Evolutionary conservation across 2,329 filamentous ascomycete species (phyloP).

Genomic region (Calonectria crousiana): DNA sequence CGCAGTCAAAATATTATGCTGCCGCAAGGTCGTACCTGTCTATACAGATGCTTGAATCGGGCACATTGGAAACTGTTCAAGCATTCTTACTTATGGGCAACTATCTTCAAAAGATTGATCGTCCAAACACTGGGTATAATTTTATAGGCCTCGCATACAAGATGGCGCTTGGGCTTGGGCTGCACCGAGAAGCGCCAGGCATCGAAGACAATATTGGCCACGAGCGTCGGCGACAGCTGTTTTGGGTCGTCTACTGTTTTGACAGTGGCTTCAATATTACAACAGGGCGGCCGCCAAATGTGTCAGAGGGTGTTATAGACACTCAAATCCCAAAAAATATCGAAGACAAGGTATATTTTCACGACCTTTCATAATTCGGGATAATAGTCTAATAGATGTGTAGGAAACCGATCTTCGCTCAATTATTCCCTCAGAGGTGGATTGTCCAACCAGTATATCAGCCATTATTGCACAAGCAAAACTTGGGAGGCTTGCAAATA

Average conservation of each 20-base stretch:
- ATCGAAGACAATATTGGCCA: conserved; percentile 41
- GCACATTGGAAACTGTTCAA: conserved; percentile 57
- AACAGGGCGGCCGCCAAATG: conserved; percentile 56
- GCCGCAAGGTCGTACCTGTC: conserved; percentile 48
- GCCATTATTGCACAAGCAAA: conserved; percentile 55
- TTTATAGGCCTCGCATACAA: conserved; percentile 60
- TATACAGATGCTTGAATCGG: conserved; percentile 55
- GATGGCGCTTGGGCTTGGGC: conserved; percentile 59
- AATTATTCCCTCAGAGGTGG: conserved; percentile 43
- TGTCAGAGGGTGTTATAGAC: conserved; percentile 52
- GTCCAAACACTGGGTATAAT: conserved; percentile 62
- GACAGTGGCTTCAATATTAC: conserved; percentile 59
- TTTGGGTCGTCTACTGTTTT: conserved; percentile 54
- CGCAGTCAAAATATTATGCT: conserved; percentile 38
- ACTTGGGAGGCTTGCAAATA: conserved; percentile 55
- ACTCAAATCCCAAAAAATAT: conserved; percentile 55
- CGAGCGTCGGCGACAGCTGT: conserved; percentile 48
- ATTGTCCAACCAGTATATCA: conserved; percentile 54
- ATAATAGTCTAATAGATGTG: background rate
- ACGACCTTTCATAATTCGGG: background rate
- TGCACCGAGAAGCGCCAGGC: conserved; percentile 54
- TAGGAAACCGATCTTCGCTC: conserved; percentile 24
- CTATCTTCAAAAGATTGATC: conserved; percentile 61
- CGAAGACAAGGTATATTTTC: conserved; percentile 49
- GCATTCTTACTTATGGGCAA: conserved; percentile 56